Percentiles rank a stretch among this genome's conserved stretches.
Evolutionary conservation across 2,329 filamentous ascomycete species (phyloP).

Genomic region (Colletotrichum sp.): DNA sequence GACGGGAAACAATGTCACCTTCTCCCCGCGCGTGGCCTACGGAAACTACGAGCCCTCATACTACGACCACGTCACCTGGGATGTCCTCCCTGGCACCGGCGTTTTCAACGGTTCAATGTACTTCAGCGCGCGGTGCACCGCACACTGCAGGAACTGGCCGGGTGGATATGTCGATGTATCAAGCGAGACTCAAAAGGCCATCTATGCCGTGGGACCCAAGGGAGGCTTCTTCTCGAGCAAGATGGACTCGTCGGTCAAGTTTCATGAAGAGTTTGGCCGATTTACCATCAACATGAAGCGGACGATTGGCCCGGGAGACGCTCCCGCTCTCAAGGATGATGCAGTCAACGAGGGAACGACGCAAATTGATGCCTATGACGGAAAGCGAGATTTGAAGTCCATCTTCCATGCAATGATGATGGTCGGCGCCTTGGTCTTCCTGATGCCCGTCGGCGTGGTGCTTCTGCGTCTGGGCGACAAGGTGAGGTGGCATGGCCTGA

Average conservation of each 20-base stretch:
- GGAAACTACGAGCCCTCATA: slow-evolving; percentile 58
- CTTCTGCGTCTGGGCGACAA: slow-evolving; percentile 56
- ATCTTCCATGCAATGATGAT: slow-evolving; percentile 56
- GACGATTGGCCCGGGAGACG: slow-evolving; percentile 50
- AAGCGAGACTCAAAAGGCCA: slow-evolving; percentile 52
- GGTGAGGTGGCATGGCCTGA: slow-evolving; percentile 59
- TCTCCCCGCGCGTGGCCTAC: slow-evolving; percentile 58
- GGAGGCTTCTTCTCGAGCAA: slow-evolving; percentile 48
- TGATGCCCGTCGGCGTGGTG: slow-evolving; percentile 62
- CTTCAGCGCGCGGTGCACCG: slow-evolving; percentile 55
- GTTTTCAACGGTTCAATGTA: slow-evolving; percentile 50
- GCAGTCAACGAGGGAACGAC: slow-evolving; percentile 40
- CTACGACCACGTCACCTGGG: slow-evolving; percentile 46
- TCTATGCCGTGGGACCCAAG: slow-evolving; percentile 61
- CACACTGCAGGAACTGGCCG: slow-evolving; percentile 57
- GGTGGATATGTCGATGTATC: slow-evolving; percentile 55
- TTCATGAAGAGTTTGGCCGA: slow-evolving; percentile 57
- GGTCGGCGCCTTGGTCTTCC: slow-evolving; percentile 58
- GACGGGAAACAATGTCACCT: slow-evolving; percentile 54
- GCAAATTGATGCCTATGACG: slow-evolving; percentile 29
- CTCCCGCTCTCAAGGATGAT: slow-evolving; percentile 42
- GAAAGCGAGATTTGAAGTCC: slow-evolving; percentile 41
- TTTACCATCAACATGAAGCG: slow-evolving; percentile 62
- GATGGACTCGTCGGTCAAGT: slow-evolving; percentile 48
- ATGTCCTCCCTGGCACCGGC: slow-evolving; percentile 51